Percentiles rank a stretch among this genome's conserved stretches.
Evolutionary conservation across 2,329 filamentous ascomycete genomes (phyloP).

Genomic region (Trichoderma polysporum): DNA sequence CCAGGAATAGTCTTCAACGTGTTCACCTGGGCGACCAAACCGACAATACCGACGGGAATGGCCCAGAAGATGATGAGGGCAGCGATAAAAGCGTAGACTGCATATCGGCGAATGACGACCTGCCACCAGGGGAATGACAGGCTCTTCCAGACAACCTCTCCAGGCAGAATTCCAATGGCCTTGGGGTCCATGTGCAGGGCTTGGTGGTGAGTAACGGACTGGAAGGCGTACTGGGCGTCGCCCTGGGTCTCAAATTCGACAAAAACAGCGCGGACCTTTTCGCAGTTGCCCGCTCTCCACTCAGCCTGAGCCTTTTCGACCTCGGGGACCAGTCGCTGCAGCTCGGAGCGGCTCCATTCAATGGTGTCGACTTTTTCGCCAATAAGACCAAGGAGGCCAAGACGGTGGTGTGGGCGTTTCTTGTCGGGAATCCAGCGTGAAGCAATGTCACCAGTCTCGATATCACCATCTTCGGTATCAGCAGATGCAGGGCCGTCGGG

Average conservation of each 20-base stretch:
- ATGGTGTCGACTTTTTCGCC: constrained; percentile 77
- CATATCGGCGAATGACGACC: constrained; percentile 65
- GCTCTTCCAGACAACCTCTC: constrained; percentile 84
- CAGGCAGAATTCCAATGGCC: constrained; percentile 76
- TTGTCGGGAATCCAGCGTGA: constrained; percentile 66
- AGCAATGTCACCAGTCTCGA: constrained; percentile 63
- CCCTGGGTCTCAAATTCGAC: constrained; percentile 84
- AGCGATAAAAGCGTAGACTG: constrained; percentile 64
- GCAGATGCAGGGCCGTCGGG: constrained; percentile 37
- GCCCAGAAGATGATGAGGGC: constrained; percentile 84
- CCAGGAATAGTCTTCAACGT: constrained; percentile 67
- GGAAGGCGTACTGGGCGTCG: constrained; percentile 82
- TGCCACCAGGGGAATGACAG: constrained; percentile 70
- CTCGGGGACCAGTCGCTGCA: constrained; percentile 59
- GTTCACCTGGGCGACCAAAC: constrained; percentile 79
- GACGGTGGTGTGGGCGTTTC: constrained; percentile 68
- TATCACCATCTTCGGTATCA: constrained; percentile 42
- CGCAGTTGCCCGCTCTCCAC: constrained; percentile 63
- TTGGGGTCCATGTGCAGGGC: constrained; percentile 82
- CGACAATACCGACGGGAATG: constrained; percentile 73
- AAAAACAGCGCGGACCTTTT: constrained; percentile 74
- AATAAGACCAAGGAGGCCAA: constrained; percentile 63
- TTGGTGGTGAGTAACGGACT: constrained; percentile 77
- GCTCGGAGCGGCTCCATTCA: constrained; percentile 68
- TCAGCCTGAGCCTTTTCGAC: constrained; percentile 63